Evolutionary conservation across 2,329 filamentous ascomycete genomes (phyloP).

Genomic region (Malbranchea cinnamomea): DNA sequence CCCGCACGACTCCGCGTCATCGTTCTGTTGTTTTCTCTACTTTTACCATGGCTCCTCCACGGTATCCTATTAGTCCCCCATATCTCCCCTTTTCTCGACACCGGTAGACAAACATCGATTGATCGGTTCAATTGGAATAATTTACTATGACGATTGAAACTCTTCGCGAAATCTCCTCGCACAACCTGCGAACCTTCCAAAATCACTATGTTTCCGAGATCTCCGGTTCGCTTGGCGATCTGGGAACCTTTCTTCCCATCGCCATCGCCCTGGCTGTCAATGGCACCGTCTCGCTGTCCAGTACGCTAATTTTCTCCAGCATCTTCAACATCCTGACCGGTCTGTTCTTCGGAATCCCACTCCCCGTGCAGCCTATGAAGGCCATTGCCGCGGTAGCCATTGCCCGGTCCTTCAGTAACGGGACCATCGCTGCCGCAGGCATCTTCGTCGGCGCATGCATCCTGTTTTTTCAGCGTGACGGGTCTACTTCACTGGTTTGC

Average conservation of each 20-base stretch:
- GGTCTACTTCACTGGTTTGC: slow-evolving; percentile 64
- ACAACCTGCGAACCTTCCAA: slow-evolving; percentile 44
- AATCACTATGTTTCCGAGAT: slow-evolving; percentile 55
- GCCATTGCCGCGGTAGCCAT: slow-evolving; percentile 89
- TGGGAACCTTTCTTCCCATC: slow-evolving; percentile 78
- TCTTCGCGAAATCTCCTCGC: slow-evolving; percentile 15
- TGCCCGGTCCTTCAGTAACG: slow-evolving; percentile 47
- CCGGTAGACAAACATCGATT: too few relatives aligned
- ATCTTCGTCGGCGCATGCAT: slow-evolving; percentile 62
- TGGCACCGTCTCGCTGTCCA: slow-evolving; percentile 63
- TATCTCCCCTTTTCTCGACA: too few relatives aligned
- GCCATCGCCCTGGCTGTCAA: slow-evolving; percentile 73
- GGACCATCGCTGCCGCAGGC: slow-evolving; percentile 67
- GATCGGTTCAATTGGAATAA: too few relatives aligned
- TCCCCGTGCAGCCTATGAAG: slow-evolving; percentile 83
- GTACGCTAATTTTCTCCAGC: slow-evolving; percentile 78
- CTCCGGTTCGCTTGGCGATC: slow-evolving; percentile 74
- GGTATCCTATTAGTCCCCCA: too few relatives aligned
- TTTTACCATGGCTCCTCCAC: too few relatives aligned
- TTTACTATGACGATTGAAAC: slow-evolving; percentile 14
- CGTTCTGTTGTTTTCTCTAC: too few relatives aligned
- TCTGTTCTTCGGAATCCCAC: slow-evolving; percentile 66
- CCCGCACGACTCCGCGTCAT: too few relatives aligned
- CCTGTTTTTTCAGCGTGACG: slow-evolving; percentile 60
- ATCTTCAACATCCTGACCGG: slow-evolving; percentile 77